A percentile compares a stretch with the other conserved stretches of the same genome.
Evolutionary conservation across 164 flowering plant species (phyloP).

Genomic region (Berberis vulgaris): DNA sequence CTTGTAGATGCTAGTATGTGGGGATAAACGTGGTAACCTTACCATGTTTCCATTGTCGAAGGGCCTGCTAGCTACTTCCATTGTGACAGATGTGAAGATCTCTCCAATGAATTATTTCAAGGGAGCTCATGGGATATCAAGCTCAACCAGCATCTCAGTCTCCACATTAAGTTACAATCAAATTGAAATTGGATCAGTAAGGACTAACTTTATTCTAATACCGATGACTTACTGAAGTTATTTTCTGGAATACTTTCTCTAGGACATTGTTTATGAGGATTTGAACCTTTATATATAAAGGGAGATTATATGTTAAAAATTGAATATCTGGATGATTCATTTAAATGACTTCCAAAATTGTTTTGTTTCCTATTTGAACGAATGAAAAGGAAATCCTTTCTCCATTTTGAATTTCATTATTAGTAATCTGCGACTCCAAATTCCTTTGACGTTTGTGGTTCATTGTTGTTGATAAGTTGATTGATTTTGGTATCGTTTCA

Average conservation of each 20-base stretch:
- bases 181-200: slow-evolving; percentile 73
- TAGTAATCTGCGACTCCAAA: too few species aligned
- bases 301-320: too few species aligned
- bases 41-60: slow-evolving; percentile 50
- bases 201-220: slow-evolving; percentile 6
- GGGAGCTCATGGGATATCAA: slow-evolving; percentile 97
- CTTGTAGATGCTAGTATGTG: slow-evolving; percentile 79
- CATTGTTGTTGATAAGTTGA: neutral
- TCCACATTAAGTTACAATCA: slow-evolving; percentile 22
- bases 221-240: too few species aligned
- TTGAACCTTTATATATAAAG: too few species aligned
- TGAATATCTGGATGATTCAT: too few species aligned
- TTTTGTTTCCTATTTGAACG: too few species aligned
- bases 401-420: too few species aligned
- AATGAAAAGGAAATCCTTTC: too few species aligned
- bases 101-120: slow-evolving; percentile 60
- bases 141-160: slow-evolving; percentile 59
- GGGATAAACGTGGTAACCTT: slow-evolving; percentile 94
- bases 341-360: too few species aligned
- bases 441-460: too few species aligned
- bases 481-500: neutral
- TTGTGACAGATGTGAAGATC: slow-evolving; percentile 29
- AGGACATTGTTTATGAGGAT: too few species aligned
- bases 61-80: slow-evolving; percentile 18
- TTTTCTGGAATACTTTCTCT: too few species aligned